phyloP scores from a whole-genome alignment of 371 early-diverging fungal species.

The Globomyces sp. region DNA sequence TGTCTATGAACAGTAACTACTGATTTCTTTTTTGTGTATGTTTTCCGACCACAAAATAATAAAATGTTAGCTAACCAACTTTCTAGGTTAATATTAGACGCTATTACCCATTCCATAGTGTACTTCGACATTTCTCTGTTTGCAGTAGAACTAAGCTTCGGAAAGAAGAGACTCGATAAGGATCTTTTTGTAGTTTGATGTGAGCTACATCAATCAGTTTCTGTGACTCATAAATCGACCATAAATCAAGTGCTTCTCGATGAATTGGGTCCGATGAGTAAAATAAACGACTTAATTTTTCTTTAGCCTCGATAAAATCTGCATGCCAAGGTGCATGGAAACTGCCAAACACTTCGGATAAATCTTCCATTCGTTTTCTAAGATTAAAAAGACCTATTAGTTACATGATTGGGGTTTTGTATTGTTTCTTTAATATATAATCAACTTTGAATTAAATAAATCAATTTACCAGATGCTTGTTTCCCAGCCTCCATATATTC shows the following conservation, averaged over 20 bases:
- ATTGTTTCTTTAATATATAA: constrained; percentile 29
- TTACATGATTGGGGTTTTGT: constrained; percentile 1
- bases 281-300: too few relatives aligned
- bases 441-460: constrained; percentile 9
- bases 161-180: constrained; percentile 46
- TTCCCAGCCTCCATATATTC: constrained; percentile 47
- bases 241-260: constrained; percentile 36
- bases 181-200: constrained; percentile 36
- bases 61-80: constrained; percentile 46
- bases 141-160: constrained; percentile 50
- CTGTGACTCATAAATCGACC: constrained; percentile 31
- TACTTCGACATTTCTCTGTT: constrained; percentile 51
- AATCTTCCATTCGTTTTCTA: constrained; percentile 3
- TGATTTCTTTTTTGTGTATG: constrained; percentile 22
- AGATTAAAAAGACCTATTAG: not conserved
- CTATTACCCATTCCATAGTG: constrained; percentile 44
- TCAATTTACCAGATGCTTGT: constrained; percentile 26
- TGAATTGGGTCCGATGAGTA: constrained; percentile 29
- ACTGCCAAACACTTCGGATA: not conserved
- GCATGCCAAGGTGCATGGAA: constrained; percentile 15
- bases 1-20: constrained; percentile 22
- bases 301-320: too few relatives aligned
- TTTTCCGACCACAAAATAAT: constrained; percentile 37
- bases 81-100: not conserved
- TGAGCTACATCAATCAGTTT: constrained; percentile 40